Percentiles rank a stretch among this genome's conserved stretches.
These are phyloP conservation scores for Hamamelis virginiana DNA, from an alignment of 164 flowering plant species.

Conservation along the genomic window DNA sequence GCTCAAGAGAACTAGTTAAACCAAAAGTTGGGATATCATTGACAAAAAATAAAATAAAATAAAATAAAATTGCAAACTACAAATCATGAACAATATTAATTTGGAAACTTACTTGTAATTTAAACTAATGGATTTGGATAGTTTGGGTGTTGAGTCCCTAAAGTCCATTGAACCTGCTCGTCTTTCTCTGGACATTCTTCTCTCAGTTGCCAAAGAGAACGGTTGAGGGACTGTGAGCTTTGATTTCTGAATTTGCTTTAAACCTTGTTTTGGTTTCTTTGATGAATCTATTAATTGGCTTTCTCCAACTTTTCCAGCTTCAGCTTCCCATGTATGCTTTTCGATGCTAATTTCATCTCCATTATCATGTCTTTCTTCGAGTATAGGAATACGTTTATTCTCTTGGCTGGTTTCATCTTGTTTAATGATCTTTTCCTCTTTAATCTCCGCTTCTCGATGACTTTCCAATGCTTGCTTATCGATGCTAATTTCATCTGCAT, in stretches of 20 bases:
- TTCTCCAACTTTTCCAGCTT: background rate
- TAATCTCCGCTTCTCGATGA: background rate
- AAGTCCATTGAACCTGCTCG: conserved; percentile 6
- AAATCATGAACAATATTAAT: background rate
- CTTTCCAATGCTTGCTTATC: background rate
- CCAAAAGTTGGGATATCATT: no score
- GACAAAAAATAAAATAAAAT: no score
- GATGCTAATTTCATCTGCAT: no score
- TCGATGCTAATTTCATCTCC: background rate
- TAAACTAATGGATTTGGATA: conserved; percentile 15
- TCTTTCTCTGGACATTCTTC: conserved; percentile 19
- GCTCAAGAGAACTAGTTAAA: no score
- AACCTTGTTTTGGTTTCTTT: conserved; percentile 12
- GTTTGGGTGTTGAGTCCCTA: background rate
- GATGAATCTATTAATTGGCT: background rate
- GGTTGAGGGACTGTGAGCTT: conserved; percentile 27
- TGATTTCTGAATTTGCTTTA: conserved; percentile 12
- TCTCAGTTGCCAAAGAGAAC: conserved; percentile 26
- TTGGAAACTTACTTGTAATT: conserved; percentile 15
- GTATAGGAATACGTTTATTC: background rate
- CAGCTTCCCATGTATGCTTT: background rate
- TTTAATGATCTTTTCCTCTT: background rate
- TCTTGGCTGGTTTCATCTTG: background rate
- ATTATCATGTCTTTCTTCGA: background rate
- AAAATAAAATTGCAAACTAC: background rate